Evolutionary conservation across 768 basidiomycete species (phyloP).

Genomic region (Psilocybe subaeruginosa): DNA sequence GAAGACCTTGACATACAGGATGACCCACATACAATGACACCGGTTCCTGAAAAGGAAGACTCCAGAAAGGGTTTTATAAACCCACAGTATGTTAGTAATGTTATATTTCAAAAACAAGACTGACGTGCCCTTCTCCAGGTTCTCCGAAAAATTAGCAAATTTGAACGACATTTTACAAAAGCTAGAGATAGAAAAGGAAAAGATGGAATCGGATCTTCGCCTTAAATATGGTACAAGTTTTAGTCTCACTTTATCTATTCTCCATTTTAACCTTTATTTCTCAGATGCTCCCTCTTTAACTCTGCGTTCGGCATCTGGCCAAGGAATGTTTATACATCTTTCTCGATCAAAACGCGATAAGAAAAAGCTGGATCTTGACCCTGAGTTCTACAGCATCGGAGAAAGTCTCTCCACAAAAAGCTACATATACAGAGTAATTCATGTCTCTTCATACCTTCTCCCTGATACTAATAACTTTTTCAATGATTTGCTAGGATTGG

Average conservation of each 20-base stretch:
- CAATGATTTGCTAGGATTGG: constrained; percentile 63
- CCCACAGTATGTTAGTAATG: constrained; percentile 50
- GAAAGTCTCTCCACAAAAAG: constrained; percentile 68
- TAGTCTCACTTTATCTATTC: not conserved
- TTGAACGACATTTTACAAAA: constrained; percentile 53
- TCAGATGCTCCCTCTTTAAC: constrained; percentile 77
- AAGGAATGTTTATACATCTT: constrained; percentile 80
- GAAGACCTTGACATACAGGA: constrained; percentile 7
- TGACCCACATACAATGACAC: not conserved
- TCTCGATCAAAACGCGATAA: constrained; percentile 66
- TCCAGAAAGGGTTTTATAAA: constrained; percentile 61
- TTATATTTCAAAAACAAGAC: not conserved
- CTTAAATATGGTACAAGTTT: constrained; percentile 49
- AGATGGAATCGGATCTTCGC: constrained; percentile 60
- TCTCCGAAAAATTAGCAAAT: constrained; percentile 52
- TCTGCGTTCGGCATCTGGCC: constrained; percentile 65
- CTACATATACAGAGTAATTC: constrained; percentile 65
- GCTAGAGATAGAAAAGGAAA: constrained; percentile 47
- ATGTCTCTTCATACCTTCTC: not conserved
- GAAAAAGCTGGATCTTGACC: constrained; percentile 44
- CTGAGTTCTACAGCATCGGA: constrained; percentile 59
- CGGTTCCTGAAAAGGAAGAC: constrained; percentile 18
- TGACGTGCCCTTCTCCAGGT: constrained; percentile 39
- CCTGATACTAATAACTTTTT: not conserved
- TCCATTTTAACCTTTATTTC: not conserved